Conservation (phyloP, 2,329 filamentous ascomycete species). For the Cladophialophora immunda region DNA sequence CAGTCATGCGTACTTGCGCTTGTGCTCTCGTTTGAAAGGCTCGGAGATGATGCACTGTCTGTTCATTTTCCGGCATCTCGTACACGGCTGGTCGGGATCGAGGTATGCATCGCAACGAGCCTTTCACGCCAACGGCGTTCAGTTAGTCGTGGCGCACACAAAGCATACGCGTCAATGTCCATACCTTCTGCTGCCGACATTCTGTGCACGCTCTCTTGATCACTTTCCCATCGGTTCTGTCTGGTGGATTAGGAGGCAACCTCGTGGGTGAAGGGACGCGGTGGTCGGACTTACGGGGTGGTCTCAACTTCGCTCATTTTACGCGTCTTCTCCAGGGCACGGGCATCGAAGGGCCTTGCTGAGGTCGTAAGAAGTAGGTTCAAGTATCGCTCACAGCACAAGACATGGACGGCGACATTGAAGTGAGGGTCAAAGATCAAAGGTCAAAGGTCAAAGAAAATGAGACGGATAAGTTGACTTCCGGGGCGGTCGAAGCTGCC, state of each 20-base stretch:
- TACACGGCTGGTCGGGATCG: constrained; percentile 48
- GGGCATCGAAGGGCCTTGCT: background rate
- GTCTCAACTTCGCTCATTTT: constrained; percentile 29
- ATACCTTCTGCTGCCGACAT: constrained; percentile 53
- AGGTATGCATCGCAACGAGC: constrained; percentile 49
- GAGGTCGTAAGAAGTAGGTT: background rate
- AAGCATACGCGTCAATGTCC: background rate
- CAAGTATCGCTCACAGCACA: background rate
- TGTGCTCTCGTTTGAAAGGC: constrained; percentile 54
- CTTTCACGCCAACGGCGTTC: background rate
- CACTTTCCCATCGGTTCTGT: constrained; percentile 33
- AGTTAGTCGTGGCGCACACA: background rate
- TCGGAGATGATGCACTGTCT: constrained; percentile 51
- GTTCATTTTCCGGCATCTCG: constrained; percentile 50
- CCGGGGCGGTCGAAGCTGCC: background rate
- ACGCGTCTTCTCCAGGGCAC: background rate
- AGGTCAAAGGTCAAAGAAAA: background rate
- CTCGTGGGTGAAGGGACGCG: background rate
- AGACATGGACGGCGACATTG: background rate
- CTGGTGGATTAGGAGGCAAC: background rate
- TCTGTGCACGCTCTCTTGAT: constrained; percentile 54
- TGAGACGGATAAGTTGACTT: background rate
- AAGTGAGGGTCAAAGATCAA: too few relatives aligned
- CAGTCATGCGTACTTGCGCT: constrained; percentile 43
- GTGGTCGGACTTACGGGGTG: constrained; percentile 23